Percentiles rank a stretch among this genome's conserved stretches.
These are phyloP conservation scores for Diphasiastrum complanatum DNA, from an alignment of 83 land plant genomes.

Conservation along the genomic window DNA sequence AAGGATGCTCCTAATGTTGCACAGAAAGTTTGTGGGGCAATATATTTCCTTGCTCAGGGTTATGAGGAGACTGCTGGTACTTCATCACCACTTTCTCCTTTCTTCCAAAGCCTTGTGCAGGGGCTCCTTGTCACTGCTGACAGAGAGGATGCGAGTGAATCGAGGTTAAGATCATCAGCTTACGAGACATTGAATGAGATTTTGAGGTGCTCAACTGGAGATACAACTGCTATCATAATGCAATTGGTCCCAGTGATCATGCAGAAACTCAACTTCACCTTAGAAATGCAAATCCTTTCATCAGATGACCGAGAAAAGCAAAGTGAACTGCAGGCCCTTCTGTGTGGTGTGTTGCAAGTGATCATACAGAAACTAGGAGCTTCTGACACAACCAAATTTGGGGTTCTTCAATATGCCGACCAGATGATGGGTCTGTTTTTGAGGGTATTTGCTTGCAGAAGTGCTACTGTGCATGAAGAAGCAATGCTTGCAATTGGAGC, in stretches of 20 bases:
- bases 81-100: constrained; percentile 17
- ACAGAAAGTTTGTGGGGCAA: constrained; percentile 74
- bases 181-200: constrained; percentile 30
- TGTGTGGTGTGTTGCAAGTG: constrained; percentile 29
- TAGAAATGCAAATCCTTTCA: constrained; percentile 21
- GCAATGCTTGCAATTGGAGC: constrained; percentile 35
- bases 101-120: constrained; percentile 24
- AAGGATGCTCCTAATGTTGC: constrained; percentile 81
- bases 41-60: constrained; percentile 54
- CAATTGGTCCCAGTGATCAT: constrained; percentile 21
- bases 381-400: constrained; percentile 25
- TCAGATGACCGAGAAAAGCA: constrained; percentile 31
- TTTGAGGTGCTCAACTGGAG: constrained; percentile 23
- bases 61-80: constrained; percentile 1
- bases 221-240: constrained; percentile 18
- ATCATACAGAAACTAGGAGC: constrained; percentile 32
- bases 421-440: constrained; percentile 30
- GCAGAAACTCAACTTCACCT: constrained; percentile 19
- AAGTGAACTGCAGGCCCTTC: constrained; percentile 17
- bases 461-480: constrained; percentile 33
- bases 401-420: constrained; percentile 26
- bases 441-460: constrained; percentile 30
- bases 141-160: constrained; percentile 27
- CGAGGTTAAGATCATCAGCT: constrained; percentile 24
- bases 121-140: constrained; percentile 22